These are phyloP conservation scores for Aspergillus neotritici DNA, from an alignment of 2,329 filamentous ascomycete species.

Conservation along the genomic window DNA sequence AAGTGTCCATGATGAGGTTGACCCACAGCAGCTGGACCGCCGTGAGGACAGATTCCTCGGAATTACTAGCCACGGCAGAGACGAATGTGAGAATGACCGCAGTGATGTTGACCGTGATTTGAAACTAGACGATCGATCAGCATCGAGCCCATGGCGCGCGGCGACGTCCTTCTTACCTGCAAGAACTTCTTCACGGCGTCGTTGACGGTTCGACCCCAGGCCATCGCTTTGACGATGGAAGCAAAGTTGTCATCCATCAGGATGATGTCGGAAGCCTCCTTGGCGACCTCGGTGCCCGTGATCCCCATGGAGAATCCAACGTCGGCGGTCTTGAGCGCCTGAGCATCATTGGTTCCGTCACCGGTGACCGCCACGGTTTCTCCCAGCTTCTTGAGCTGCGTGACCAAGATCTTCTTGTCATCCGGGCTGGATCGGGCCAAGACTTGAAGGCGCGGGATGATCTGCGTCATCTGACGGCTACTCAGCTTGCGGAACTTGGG, in stretches of 20 bases:
- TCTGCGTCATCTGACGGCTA: slow-evolving; percentile 58
- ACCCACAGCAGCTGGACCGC: slow-evolving; percentile 65
- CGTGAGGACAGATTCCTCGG: slow-evolving; percentile 56
- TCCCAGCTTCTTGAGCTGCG: slow-evolving; percentile 63
- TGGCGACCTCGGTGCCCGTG: slow-evolving; percentile 74
- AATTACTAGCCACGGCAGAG: slow-evolving; percentile 53
- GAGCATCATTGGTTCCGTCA: slow-evolving; percentile 78
- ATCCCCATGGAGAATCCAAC: slow-evolving; percentile 85
- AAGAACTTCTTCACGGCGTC: slow-evolving; percentile 73
- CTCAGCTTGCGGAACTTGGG: slow-evolving; percentile 70
- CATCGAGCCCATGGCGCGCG: not conserved
- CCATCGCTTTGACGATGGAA: slow-evolving; percentile 77
- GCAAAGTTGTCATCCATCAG: slow-evolving; percentile 84
- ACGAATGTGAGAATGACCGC: slow-evolving; percentile 61
- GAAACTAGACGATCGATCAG: slow-evolving; percentile 26
- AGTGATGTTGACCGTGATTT: slow-evolving; percentile 59
- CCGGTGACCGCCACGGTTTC: slow-evolving; percentile 79
- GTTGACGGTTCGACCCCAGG: slow-evolving; percentile 74
- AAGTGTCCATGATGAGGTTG: slow-evolving; percentile 66
- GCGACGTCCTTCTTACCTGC: slow-evolving; percentile 24
- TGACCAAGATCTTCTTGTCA: slow-evolving; percentile 69
- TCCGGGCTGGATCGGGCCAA: slow-evolving; percentile 69
- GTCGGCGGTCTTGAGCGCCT: slow-evolving; percentile 72
- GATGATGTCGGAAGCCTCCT: slow-evolving; percentile 79
- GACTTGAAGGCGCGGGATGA: slow-evolving; percentile 65